Evolutionary conservation across 2,329 filamentous ascomycete genomes (phyloP).

Genomic region (Alternaria triticina): DNA sequence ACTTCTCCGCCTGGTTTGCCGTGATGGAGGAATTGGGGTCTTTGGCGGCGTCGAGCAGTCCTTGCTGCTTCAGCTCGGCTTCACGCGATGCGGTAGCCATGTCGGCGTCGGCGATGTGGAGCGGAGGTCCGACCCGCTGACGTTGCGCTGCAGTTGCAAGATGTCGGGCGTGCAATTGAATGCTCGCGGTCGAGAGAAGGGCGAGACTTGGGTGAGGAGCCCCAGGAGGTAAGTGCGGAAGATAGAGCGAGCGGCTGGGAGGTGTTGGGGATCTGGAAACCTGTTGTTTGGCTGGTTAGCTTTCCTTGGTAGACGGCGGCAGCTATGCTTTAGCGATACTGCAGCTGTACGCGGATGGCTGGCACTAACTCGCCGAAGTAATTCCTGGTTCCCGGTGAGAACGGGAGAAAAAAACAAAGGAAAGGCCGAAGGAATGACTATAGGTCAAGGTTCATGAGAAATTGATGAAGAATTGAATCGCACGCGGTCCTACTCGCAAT

Average conservation of each 20-base stretch:
- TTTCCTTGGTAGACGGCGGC: constrained; percentile 10
- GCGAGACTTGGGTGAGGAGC: not conserved
- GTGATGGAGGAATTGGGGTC: constrained; percentile 72
- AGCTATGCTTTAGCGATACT: constrained; percentile 15
- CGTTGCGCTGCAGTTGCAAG: constrained; percentile 1
- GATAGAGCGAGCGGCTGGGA: constrained; percentile 3
- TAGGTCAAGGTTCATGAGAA: not conserved
- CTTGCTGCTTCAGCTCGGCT: constrained; percentile 80
- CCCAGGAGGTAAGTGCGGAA: not conserved
- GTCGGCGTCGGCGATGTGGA: constrained; percentile 20
- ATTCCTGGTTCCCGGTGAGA: not conserved
- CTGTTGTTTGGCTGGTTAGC: constrained; percentile 13
- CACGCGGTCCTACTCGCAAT: constrained; percentile 4
- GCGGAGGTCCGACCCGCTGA: constrained; percentile 13
- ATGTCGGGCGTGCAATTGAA: constrained; percentile 14
- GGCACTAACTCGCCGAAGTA: constrained; percentile 10
- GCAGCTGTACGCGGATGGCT: constrained; percentile 5
- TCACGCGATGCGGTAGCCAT: constrained; percentile 44
- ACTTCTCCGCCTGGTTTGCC: constrained; percentile 73
- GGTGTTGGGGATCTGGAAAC: constrained; percentile 6
- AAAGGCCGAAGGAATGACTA: constrained; percentile 6
- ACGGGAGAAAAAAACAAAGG: not conserved
- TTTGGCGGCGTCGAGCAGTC: constrained; percentile 76
- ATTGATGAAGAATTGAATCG: not conserved
- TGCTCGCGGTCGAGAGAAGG: not conserved